A percentile compares a stretch with the other conserved stretches of the same genome.
Conservation (phyloP, 192 early-diverging fungal species). For the Backusella liffmaniae region DNA sequence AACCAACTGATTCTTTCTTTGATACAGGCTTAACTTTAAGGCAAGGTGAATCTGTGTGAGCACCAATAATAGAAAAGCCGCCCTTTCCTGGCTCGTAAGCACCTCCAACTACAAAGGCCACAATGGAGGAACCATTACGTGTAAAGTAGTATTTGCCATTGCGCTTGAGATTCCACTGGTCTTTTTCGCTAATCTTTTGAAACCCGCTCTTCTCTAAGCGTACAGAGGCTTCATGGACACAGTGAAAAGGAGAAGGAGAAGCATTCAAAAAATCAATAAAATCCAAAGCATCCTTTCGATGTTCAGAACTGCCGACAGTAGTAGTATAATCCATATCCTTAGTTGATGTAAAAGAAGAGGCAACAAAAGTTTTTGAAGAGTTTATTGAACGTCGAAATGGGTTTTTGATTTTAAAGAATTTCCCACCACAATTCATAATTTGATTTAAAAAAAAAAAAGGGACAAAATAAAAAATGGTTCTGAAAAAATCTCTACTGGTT, state of each 20-base stretch:
- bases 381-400: background rate
- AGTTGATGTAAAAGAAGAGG: conserved; percentile 11
- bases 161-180: conserved; percentile 75
- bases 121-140: conserved; percentile 82
- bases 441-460: background rate
- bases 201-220: conserved; percentile 80
- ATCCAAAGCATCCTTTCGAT: conserved; percentile 37
- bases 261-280: conserved; percentile 92
- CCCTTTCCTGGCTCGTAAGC: conserved; percentile 80
- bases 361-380: conserved; percentile 9
- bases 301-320: background rate
- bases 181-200: conserved; percentile 81
- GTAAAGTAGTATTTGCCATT: conserved; percentile 97
- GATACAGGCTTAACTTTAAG: conserved; percentile 95
- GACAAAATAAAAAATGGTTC: background rate
- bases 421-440: conserved; percentile 7
- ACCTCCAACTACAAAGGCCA: conserved; percentile 95
- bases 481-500: background rate
- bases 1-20: conserved; percentile 83
- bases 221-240: conserved; percentile 74
- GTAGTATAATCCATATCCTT: conserved; percentile 3
- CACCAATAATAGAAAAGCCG: conserved; percentile 81
- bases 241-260: conserved; percentile 95
- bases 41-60: conserved; percentile 97
- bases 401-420: conserved; percentile 1